Evolutionary conservation across 176 grass and related monocot genomes (phyloP).

Genomic region (Aegilops umbellulata): DNA sequence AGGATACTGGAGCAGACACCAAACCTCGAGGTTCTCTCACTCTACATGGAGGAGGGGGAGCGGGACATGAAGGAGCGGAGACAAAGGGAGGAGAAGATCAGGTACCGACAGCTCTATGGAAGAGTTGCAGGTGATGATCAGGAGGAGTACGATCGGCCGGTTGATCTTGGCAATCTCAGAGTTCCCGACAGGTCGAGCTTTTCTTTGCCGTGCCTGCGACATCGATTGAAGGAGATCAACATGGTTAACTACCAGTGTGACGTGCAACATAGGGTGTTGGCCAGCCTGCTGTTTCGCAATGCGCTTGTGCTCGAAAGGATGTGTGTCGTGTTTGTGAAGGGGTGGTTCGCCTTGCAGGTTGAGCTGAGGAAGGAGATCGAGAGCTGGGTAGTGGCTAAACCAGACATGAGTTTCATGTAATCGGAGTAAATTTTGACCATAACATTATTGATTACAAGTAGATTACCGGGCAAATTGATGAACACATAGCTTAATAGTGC

Average conservation of each 20-base stretch:
- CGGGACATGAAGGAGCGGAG: background rate
- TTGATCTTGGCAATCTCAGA: background rate
- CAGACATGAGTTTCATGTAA: background rate
- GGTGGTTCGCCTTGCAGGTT: background rate
- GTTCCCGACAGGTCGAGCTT: background rate
- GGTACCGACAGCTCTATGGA: no score
- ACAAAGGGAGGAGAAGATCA: background rate
- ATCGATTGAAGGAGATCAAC: background rate
- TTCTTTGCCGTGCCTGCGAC: background rate
- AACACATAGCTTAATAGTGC: no score
- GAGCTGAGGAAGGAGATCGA: background rate
- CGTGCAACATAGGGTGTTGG: background rate
- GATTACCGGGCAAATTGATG: no score
- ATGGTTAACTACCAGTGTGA: slow-evolving; percentile 9
- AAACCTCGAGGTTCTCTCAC: background rate
- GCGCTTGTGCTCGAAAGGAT: background rate
- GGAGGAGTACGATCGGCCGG: no score
- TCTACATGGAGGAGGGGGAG: background rate
- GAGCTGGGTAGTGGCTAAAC: background rate
- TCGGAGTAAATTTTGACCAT: background rate
- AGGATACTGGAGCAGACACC: background rate
- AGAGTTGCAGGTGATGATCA: no score
- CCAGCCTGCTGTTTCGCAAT: background rate
- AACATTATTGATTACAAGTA: background rate
- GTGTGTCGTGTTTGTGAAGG: background rate